Conservation (phyloP, 2,329 filamentous ascomycete genomes). For the Fusarium newnesense region DNA sequence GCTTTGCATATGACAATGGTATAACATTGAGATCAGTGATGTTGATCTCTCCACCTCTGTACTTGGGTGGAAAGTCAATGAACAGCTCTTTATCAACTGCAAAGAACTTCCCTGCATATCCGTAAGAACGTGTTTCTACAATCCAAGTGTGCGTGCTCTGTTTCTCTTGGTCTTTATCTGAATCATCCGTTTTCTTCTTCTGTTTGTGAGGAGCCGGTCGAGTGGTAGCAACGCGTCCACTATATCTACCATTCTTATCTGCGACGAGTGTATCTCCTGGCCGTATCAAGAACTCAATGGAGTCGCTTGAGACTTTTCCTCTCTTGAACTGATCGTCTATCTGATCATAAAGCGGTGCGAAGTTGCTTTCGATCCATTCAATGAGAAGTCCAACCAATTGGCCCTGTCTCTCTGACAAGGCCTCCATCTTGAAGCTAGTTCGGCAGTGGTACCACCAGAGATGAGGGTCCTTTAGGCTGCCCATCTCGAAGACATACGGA, state of each 20-base stretch:
- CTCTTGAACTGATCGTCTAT: not conserved
- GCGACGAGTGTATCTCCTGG: not conserved
- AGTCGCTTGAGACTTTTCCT: not conserved
- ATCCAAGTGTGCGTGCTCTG: not conserved
- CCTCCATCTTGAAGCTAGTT: not conserved
- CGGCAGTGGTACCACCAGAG: slow-evolving; percentile 23
- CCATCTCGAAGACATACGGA: not conserved
- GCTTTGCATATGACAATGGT: not conserved
- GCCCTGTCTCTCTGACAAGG: not conserved
- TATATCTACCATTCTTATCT: not conserved
- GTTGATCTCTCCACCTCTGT: not conserved
- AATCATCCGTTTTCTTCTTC: not conserved
- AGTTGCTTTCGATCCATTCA: slow-evolving; percentile 3
- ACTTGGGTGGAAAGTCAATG: not conserved
- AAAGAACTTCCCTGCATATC: not conserved
- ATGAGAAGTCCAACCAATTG: not conserved
- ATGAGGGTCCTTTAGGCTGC: not conserved
- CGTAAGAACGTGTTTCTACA: not conserved
- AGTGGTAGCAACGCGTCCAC: not conserved
- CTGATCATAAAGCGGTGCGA: not conserved
- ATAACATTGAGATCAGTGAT: not conserved
- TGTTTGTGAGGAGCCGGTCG: not conserved
- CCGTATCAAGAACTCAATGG: not conserved
- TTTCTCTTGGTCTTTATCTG: not conserved
- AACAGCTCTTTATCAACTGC: not conserved